Evolutionary conservation across 2,329 filamentous ascomycete species (phyloP), one percentile per base, ranked within the genome.

Genomic region (Exserohilum turcica): DNA sequence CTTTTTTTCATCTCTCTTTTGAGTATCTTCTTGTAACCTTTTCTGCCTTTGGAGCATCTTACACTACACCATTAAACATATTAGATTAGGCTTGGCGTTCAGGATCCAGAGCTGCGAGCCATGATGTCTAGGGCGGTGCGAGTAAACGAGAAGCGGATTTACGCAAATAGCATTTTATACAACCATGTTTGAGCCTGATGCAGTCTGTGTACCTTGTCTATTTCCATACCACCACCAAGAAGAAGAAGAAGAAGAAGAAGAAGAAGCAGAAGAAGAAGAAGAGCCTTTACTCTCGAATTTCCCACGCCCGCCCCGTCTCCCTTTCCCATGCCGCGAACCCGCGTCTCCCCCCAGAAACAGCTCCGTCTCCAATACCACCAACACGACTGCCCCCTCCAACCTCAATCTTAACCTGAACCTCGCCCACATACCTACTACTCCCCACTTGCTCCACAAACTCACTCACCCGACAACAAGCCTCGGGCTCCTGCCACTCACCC

Each of bases 51-150:
- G 33, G 49, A 16, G 55, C 53, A 54, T 59, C 44, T 48, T 39
- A 40, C 45, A 56, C 39, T 56, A 53, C 44, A 58, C 38, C 49
- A 57, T 62, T 62, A 54, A 52, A 62, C 56, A 64, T 37, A 44
- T 36, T 68, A 68, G 63, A 44, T 53, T 15, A 54, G 52, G 44
- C 44, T 16, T 61, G 63, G 61, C 63, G 63, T 64, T 64, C 42
- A 39, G 32, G 44, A 27, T 36, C n/a, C n/a, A 40, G 39, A 36
- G 46, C 50, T 48, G 44, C 16, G 46, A 12, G 39, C 33, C 27
- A 36, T 42, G 32, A 40, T 18, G 50, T 53, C 32, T 48, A 29
- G 28, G 38, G 38, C 38, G 39, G 44, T 38, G 50, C 43, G 49
- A 5, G 21, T 24, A 35, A 32, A 46, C 13, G 13, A 29, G 38